Percentiles rank a stretch among this genome's conserved stretches.
Conservation (phyloP, 2,329 filamentous ascomycete species). For the Cercospora sp. region DNA sequence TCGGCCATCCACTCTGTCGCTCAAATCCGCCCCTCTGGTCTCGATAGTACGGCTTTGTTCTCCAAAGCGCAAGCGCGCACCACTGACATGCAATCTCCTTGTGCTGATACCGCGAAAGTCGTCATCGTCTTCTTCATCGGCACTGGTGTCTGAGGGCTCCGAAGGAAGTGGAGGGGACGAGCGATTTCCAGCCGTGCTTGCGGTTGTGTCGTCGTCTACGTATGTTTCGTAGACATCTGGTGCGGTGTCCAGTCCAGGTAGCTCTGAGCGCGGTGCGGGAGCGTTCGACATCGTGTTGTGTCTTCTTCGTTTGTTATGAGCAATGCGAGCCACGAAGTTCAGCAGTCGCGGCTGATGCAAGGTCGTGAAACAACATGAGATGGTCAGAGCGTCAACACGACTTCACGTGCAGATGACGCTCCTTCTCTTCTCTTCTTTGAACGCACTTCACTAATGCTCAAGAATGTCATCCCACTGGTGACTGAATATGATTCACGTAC, state of each 20-base stretch:
- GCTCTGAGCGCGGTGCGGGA: slow-evolving; percentile 20
- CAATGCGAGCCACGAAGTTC: neutral
- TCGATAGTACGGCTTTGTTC: slow-evolving; percentile 66
- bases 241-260: slow-evolving; percentile 63
- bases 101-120: slow-evolving; percentile 65
- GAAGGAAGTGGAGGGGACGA: slow-evolving; percentile 22
- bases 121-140: slow-evolving; percentile 56
- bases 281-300: slow-evolving; percentile 19
- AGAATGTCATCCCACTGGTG: neutral
- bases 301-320: neutral
- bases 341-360: neutral
- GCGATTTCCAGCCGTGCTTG: slow-evolving; percentile 20
- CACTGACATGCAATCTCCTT: slow-evolving; percentile 71
- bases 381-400: neutral
- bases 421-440: neutral
- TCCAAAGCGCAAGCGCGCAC: slow-evolving; percentile 78
- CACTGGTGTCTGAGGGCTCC: slow-evolving; percentile 26
- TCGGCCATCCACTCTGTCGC: slow-evolving; percentile 80
- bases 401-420: neutral
- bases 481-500: neutral
- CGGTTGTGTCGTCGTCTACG: slow-evolving; percentile 40
- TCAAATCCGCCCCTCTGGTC: slow-evolving; percentile 79
- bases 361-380: neutral
- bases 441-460: neutral
- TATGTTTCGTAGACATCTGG: slow-evolving; percentile 99